phyloP scores from a whole-genome alignment of 2,329 filamentous ascomycete genomes.

The Penicillium sp. region DNA sequence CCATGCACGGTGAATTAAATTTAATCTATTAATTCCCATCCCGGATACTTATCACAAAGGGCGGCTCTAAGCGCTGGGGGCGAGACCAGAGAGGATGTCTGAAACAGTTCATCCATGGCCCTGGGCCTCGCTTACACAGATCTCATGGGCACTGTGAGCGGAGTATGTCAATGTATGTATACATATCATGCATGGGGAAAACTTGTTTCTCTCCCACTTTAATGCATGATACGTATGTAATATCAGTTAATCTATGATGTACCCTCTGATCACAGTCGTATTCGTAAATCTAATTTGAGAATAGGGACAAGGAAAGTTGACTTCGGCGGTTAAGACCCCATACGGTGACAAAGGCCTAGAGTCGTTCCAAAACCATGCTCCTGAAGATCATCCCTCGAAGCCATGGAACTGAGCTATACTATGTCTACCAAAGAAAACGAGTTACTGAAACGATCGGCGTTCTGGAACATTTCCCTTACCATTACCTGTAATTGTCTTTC shows the following conservation, averaged over 20 bases:
- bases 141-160: constrained; percentile 1
- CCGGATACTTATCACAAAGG: not conserved
- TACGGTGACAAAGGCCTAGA: constrained; percentile 1
- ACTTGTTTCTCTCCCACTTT: not conserved
- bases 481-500: not conserved
- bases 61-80: constrained; percentile 21
- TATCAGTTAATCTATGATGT: not conserved
- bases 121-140: constrained; percentile 23
- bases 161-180: not conserved
- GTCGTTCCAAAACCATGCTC: constrained; percentile 7
- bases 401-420: not conserved
- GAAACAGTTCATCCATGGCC: constrained; percentile 1
- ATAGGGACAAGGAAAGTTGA: not conserved
- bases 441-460: constrained; percentile 20
- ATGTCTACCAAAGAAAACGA: constrained; percentile 1
- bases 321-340: not conserved
- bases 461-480: constrained; percentile 19
- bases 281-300: not conserved
- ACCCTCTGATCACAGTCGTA: not conserved
- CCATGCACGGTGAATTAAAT: not conserved
- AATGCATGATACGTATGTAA: not conserved
- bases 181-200: not conserved
- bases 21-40: not conserved
- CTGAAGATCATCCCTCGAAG: constrained; percentile 10
- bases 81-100: constrained; percentile 7